Evolutionary conservation across 306 rosid genomes (phyloP).

Genomic region (Purshia tridentata): DNA sequence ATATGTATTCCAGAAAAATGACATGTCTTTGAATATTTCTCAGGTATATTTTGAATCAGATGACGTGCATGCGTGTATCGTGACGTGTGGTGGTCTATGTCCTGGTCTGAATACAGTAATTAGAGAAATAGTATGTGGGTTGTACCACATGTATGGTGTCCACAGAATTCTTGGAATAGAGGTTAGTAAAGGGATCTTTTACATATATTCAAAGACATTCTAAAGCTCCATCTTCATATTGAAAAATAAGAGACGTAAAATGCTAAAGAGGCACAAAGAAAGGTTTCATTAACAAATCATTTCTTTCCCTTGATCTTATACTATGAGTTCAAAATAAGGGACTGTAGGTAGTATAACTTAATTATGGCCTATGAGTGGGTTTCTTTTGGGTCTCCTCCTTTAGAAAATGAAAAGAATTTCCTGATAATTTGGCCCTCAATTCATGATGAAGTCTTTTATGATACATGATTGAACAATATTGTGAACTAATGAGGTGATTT

Average conservation of each 20-base stretch:
- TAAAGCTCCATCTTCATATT: background rate
- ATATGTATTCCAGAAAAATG: background rate
- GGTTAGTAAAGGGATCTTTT: conserved; percentile 24
- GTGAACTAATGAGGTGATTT: background rate
- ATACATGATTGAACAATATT: background rate
- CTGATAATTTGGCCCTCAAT: background rate
- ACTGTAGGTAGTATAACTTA: background rate
- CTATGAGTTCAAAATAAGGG: background rate
- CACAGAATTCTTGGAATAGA: conserved; percentile 47
- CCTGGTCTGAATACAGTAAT: conserved; percentile 57
- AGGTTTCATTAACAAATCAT: background rate
- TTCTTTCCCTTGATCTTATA: background rate
- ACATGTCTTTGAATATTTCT: background rate
- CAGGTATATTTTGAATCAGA: conserved; percentile 56
- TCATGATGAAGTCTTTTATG: background rate
- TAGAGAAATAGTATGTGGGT: conserved; percentile 62
- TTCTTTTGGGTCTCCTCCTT: background rate
- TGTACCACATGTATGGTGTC: conserved; percentile 57
- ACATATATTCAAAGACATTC: background rate
- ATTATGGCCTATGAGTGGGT: background rate
- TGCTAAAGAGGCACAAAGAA: background rate
- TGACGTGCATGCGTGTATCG: conserved; percentile 53
- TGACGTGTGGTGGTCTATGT: conserved; percentile 62
- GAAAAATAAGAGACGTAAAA: background rate
- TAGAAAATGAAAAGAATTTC: too few relatives aligned